A percentile compares a stretch with the other conserved stretches of the same genome.
phyloP scores from a whole-genome alignment of 2,329 filamentous ascomycete species.

The Fusarium papillatum region DNA sequence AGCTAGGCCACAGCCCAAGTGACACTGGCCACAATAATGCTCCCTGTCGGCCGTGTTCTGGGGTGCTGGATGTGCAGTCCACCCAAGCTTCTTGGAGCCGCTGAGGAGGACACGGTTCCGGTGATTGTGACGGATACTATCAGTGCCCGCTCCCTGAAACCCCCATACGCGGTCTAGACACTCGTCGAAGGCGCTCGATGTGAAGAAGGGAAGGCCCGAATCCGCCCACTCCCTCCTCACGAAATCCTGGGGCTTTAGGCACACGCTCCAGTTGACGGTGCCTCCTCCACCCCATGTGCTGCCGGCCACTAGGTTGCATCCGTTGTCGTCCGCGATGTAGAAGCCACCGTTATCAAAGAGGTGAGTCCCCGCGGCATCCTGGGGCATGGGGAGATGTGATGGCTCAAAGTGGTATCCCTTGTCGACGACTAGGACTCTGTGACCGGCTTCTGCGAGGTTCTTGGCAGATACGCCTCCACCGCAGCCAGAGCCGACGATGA shows the following conservation, averaged over 20 bases:
- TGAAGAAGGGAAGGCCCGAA: constrained; percentile 79
- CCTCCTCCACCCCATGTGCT: constrained; percentile 88
- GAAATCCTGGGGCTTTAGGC: constrained; percentile 76
- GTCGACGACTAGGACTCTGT: constrained; percentile 84
- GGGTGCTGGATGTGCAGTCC: constrained; percentile 75
- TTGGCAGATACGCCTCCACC: constrained; percentile 88
- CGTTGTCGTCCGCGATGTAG: constrained; percentile 67
- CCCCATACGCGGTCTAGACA: constrained; percentile 84
- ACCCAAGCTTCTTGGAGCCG: constrained; percentile 81
- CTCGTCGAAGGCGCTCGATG: constrained; percentile 79
- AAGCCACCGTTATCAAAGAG: constrained; percentile 79
- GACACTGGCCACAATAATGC: constrained; percentile 81
- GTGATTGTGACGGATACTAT: constrained; percentile 79
- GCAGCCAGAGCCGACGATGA: constrained; percentile 90
- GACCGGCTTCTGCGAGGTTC: constrained; percentile 81
- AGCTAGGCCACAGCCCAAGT: constrained; percentile 72
- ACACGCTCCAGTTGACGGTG: constrained; percentile 86
- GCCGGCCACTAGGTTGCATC: constrained; percentile 75
- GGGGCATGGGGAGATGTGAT: constrained; percentile 80
- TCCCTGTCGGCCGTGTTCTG: constrained; percentile 83
- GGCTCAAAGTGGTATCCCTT: constrained; percentile 84
- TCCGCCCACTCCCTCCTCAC: constrained; percentile 88
- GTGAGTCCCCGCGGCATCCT: constrained; percentile 69
- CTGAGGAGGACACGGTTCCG: constrained; percentile 81
- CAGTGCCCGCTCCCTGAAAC: constrained; percentile 80